Conservation (phyloP, 495 filamentous ascomycete genomes). For the Lasiosphaeria miniovina region DNA sequence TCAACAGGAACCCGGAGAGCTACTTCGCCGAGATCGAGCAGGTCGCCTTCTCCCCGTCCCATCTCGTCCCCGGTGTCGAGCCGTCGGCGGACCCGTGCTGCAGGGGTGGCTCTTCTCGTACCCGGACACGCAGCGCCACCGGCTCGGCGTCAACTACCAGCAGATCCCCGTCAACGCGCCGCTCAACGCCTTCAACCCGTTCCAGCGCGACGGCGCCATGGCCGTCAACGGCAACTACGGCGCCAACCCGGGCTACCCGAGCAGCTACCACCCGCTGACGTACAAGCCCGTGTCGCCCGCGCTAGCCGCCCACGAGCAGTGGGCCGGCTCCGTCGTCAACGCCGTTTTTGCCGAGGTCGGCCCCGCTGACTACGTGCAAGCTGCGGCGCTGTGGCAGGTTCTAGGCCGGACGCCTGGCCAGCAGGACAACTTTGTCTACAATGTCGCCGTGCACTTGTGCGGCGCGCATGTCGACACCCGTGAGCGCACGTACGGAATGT, state of each 20-base stretch:
- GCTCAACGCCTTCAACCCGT: conserved; percentile 59
- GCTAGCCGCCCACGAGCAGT: conserved; percentile 62
- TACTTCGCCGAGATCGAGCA: conserved; percentile 80
- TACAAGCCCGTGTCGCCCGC: not conserved
- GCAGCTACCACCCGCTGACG: not conserved
- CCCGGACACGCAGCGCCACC: conserved; percentile 76
- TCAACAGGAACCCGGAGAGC: conserved; percentile 71
- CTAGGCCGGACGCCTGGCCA: too few species aligned
- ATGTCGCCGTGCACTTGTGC: too few species aligned
- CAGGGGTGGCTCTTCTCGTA: conserved; percentile 82
- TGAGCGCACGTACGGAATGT: too few species aligned
- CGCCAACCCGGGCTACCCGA: conserved; percentile 62
- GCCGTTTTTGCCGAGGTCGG: not conserved
- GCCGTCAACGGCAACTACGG: conserved; percentile 67
- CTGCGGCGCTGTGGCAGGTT: not conserved
- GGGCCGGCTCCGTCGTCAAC: conserved; percentile 26
- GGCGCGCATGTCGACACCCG: too few species aligned
- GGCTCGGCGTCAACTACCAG: conserved; percentile 78
- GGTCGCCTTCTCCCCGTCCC: conserved; percentile 77
- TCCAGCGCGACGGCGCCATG: conserved; percentile 74
- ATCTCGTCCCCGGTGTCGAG: conserved; percentile 64
- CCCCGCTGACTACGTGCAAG: not conserved
- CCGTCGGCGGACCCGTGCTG: conserved; percentile 77
- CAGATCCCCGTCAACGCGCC: conserved; percentile 71
- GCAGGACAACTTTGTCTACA: too few species aligned